Percentiles rank a stretch among this genome's conserved stretches.
These are phyloP conservation scores for Yamadazyma kanchanaburiensis DNA, from an alignment of 1,139 yeast genomes.

Conservation along the genomic window DNA sequence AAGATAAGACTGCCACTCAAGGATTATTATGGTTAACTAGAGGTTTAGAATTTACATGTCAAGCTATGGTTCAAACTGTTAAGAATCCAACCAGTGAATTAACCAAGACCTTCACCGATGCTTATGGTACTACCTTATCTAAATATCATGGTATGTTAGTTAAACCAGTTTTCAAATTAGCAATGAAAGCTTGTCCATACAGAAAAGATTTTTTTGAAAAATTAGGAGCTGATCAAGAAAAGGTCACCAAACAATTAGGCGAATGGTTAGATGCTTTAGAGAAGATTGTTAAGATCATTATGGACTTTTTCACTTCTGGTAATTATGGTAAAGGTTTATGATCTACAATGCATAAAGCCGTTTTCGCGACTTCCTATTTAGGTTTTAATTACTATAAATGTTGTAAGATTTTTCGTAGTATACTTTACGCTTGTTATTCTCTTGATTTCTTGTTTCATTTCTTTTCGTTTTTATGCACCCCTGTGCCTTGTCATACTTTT, in stretches of 20 bases:
- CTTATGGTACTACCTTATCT: conserved; percentile 75
- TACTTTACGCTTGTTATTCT: too few species aligned
- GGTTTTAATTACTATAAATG: too few species aligned
- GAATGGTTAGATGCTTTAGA: conserved; percentile 79
- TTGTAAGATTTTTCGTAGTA: too few species aligned
- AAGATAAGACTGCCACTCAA: conserved; percentile 80
- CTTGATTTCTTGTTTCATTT: too few species aligned
- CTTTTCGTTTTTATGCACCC: too few species aligned
- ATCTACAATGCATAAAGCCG: not conserved
- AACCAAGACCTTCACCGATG: conserved; percentile 74
- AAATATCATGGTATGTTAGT: conserved; percentile 80
- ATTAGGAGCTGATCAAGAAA: conserved; percentile 68
- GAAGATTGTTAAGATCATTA: conserved; percentile 65
- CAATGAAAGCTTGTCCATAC: conserved; percentile 95
- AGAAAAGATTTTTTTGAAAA: conserved; percentile 81
- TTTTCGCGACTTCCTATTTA: too few species aligned
- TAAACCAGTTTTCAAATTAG: conserved; percentile 85
- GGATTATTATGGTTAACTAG: conserved; percentile 85
- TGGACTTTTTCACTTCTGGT: conserved; percentile 73
- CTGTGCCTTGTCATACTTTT: too few species aligned
- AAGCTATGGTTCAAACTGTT: conserved; percentile 79
- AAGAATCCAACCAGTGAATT: conserved; percentile 61
- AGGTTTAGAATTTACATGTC: conserved; percentile 86
- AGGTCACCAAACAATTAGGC: conserved; percentile 61
- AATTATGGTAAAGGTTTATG: conserved; percentile 88